A percentile compares a stretch with the other conserved stretches of the same genome.
These are phyloP conservation scores for Botryotinia narcissicola DNA, from an alignment of 2,329 filamentous ascomycete species.

Conservation along the genomic window DNA sequence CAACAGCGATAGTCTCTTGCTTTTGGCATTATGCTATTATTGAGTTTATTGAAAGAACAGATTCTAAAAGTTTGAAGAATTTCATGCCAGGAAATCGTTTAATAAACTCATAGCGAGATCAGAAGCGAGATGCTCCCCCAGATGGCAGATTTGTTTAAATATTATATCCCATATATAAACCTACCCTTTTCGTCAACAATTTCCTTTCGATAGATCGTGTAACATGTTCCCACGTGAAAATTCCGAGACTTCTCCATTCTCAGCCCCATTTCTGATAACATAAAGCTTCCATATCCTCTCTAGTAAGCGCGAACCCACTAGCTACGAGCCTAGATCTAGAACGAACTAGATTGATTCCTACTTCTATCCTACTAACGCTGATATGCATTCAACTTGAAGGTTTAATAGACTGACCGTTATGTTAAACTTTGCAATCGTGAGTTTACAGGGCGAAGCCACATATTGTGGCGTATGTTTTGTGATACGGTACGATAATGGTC, in stretches of 20 bases:
- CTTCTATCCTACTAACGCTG: background rate
- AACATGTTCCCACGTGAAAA: background rate
- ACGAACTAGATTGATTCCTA: background rate
- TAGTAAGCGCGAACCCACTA: background rate
- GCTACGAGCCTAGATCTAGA: background rate
- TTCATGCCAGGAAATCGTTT: background rate
- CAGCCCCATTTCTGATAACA: background rate
- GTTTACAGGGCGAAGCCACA: background rate
- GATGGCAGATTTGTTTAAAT: background rate
- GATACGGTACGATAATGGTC: background rate
- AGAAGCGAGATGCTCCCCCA: background rate
- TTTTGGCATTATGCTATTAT: background rate
- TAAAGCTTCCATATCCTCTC: background rate
- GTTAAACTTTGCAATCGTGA: background rate
- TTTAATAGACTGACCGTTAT: background rate
- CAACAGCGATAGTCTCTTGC: background rate
- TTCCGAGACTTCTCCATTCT: background rate
- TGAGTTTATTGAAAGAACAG: background rate
- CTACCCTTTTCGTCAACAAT: background rate
- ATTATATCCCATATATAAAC: background rate
- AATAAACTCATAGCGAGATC: background rate
- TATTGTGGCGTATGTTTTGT: background rate
- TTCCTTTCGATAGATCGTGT: background rate
- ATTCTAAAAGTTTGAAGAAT: background rate
- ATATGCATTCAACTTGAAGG: background rate